Evolutionary conservation across 768 basidiomycete genomes (phyloP), one percentile per base, ranked within the genome.

Genomic region (Suillus lakei): DNA sequence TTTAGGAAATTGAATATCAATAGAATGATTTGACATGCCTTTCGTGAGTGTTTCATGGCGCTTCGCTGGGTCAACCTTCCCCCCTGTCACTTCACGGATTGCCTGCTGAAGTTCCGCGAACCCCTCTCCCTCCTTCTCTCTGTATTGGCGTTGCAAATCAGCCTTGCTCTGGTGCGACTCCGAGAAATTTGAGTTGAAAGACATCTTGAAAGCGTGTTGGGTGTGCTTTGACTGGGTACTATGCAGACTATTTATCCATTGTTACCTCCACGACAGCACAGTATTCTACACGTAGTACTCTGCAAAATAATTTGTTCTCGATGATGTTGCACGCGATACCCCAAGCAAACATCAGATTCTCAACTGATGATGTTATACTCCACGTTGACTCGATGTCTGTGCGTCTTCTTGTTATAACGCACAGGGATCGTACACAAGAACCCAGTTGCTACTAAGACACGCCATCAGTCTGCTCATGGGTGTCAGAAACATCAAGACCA

Each of bases 41-140:
- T 66, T 69, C 7, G 4, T 64, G 16, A 75, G 55, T 54, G 62
- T 61, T 13, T 75, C 74, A 2, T 69, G 44, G 3, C 74, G 71
- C 13, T 65, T 74, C 12, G 41, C 61, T 2, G 28, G 61, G 4
- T 68, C 66, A 36, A 64, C 56, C 18, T 1, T 21, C 18, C 58
- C 58, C 21, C 65, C 62, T 1, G 68, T 73, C 36, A 71, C 55
- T 3, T 44, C 48, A 46, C 50, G 65, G 38, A 74, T 68, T 23
- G 60, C 36, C 3, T 12, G 2, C 18, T 41, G 58, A 21, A 59
- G 39, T 18, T 59, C 39, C 10, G 26, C 3, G 39, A 59, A 59
- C 21, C 58, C 39, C 26, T 59, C 58, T 18, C 18, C 58, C 18
- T 59, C 39, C 39, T 59, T 59, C 58, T 21, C 58, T 41, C 58